Conservation (phyloP, 2,329 filamentous ascomycete species). For the Seiridium cupressi region DNA sequence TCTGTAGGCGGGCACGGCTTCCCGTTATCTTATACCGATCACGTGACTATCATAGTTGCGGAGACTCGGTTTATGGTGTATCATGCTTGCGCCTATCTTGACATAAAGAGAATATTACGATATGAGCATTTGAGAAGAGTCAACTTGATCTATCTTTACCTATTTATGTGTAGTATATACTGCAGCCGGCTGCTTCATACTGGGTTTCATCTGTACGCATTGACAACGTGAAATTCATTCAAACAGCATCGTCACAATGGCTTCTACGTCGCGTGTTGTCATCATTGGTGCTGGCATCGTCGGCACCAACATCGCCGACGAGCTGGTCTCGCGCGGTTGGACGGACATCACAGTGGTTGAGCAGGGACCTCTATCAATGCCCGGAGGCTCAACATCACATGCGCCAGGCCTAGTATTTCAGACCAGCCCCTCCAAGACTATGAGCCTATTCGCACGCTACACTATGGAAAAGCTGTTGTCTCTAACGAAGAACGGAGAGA, state of each 20-base stretch:
- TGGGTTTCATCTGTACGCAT: background rate
- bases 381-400: conserved; percentile 64
- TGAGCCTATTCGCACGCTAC: conserved; percentile 59
- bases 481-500: conserved; percentile 30
- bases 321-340: conserved; percentile 62
- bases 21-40: conserved; percentile 16
- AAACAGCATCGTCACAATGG: conserved; percentile 22
- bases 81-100: background rate
- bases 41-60: conserved; percentile 13
- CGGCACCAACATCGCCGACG: conserved; percentile 62
- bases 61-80: background rate
- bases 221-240: background rate
- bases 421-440: conserved; percentile 54
- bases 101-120: background rate
- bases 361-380: conserved; percentile 61
- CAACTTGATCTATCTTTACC: background rate
- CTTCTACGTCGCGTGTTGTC: conserved; percentile 43
- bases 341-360: conserved; percentile 62
- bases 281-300: conserved; percentile 66
- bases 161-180: too few species aligned
- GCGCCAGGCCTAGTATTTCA: conserved; percentile 65
- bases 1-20: background rate
- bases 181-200: background rate
- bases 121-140: background rate
- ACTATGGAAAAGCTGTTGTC: conserved; percentile 59